Percentiles rank a stretch among this genome's conserved stretches.
phyloP scores from a whole-genome alignment of 306 rosid genomes.

The Vigna angularis region DNA sequence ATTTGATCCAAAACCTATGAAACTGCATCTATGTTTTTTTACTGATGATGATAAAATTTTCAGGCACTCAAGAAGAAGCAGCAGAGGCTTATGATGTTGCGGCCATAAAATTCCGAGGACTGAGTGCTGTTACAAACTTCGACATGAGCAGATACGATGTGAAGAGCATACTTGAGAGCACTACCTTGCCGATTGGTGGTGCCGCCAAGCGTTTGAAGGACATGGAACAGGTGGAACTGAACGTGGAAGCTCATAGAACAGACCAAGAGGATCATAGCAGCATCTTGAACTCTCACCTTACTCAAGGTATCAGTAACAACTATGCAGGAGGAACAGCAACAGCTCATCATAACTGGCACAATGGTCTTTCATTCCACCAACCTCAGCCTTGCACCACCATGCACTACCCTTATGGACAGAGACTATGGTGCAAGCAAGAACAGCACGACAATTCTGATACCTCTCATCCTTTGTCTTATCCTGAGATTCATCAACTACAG shows the following conservation, averaged over 20 bases:
- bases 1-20: neutral
- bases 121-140: conserved; percentile 93
- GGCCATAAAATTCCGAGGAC: conserved; percentile 88
- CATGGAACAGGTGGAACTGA: conserved; percentile 55
- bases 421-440: conserved; percentile 88
- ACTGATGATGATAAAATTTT: neutral
- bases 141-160: conserved; percentile 94
- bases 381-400: conserved; percentile 32
- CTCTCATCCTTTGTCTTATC: conserved; percentile 34
- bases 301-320: conserved; percentile 43
- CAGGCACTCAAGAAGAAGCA: conserved; percentile 96
- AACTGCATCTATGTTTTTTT: neutral
- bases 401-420: conserved; percentile 64
- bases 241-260: conserved; percentile 37
- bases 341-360: conserved; percentile 55
- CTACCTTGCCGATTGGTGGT: conserved; percentile 77
- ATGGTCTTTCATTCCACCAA: conserved; percentile 63
- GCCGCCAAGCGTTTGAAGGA: conserved; percentile 86
- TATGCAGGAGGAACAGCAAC: conserved; percentile 15
- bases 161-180: conserved; percentile 81
- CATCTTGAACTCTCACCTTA: conserved; percentile 45
- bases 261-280: conserved; percentile 32
- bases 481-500: conserved; percentile 55
- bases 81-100: conserved; percentile 98
- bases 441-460: conserved; percentile 44